phyloP scores from a whole-genome alignment of 495 filamentous ascomycete species.

The Immersiella caudata region DNA sequence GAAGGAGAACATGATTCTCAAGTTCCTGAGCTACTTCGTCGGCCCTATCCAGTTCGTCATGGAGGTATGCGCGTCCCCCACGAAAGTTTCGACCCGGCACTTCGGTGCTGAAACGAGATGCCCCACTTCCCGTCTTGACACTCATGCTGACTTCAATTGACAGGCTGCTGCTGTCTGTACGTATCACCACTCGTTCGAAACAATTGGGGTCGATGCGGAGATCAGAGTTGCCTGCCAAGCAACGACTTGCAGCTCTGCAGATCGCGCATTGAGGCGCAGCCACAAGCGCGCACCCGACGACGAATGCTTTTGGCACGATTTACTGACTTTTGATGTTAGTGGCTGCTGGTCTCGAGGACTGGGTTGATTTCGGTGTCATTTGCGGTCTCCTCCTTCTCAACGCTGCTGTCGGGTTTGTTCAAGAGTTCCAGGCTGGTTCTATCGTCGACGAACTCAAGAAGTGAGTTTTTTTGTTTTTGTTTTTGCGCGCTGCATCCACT shows the following conservation, averaged over 20 bases:
- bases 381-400: conserved; percentile 76
- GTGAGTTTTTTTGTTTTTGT: conserved; percentile 16
- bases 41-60: conserved; percentile 94
- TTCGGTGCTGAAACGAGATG: conserved; percentile 36
- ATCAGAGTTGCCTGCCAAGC: neutral
- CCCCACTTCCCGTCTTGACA: conserved; percentile 26
- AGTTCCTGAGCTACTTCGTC: conserved; percentile 83
- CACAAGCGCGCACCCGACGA: neutral
- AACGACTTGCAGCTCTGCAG: neutral
- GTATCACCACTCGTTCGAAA: conserved; percentile 19
- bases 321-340: conserved; percentile 26
- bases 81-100: conserved; percentile 20
- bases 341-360: conserved; percentile 78
- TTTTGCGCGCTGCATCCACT: neutral
- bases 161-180: conserved; percentile 43
- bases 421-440: conserved; percentile 87
- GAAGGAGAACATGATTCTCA: conserved; percentile 79
- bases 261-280: conserved; percentile 3
- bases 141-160: conserved; percentile 31
- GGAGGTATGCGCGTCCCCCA: conserved; percentile 63
- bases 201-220: conserved; percentile 3
- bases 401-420: conserved; percentile 80
- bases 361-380: conserved; percentile 83
- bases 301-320: neutral
- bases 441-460: conserved; percentile 93